Conservation (phyloP, 345 rosid genomes). For the Salix purpurea region DNA sequence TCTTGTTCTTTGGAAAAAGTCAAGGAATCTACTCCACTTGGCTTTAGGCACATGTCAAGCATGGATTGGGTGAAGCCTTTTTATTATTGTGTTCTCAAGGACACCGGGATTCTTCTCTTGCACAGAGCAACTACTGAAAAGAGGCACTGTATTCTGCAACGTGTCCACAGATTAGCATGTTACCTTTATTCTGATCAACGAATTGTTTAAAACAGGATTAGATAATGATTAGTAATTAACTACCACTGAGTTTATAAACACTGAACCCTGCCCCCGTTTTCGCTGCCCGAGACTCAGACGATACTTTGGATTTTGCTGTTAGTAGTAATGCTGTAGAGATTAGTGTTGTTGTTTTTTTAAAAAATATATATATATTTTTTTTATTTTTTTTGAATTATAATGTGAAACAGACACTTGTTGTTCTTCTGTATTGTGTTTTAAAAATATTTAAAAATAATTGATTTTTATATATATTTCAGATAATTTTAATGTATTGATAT, state of each 20-base stretch:
- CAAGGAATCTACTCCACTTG: too few relatives aligned
- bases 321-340: too few relatives aligned
- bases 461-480: too few relatives aligned
- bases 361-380: too few relatives aligned
- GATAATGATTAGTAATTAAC: conserved; percentile 7
- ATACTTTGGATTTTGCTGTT: conserved; percentile 30
- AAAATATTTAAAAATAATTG: too few relatives aligned
- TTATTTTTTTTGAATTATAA: too few relatives aligned
- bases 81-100: background rate
- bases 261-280: conserved; percentile 19
- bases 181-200: conserved; percentile 11
- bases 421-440: too few relatives aligned
- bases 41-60: background rate
- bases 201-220: background rate
- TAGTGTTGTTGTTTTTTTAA: too few relatives aligned
- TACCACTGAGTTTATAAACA: background rate
- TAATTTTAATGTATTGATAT: too few relatives aligned
- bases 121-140: conserved; percentile 26
- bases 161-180: conserved; percentile 13
- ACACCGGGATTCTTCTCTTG: conserved; percentile 35
- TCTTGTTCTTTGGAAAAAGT: too few relatives aligned
- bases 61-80: background rate
- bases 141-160: conserved; percentile 10
- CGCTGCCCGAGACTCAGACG: conserved; percentile 32
- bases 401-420: too few relatives aligned